These are phyloP conservation scores for Komagataella phaffii DNA, from an alignment of 805 yeast species.

Conservation along the genomic window DNA sequence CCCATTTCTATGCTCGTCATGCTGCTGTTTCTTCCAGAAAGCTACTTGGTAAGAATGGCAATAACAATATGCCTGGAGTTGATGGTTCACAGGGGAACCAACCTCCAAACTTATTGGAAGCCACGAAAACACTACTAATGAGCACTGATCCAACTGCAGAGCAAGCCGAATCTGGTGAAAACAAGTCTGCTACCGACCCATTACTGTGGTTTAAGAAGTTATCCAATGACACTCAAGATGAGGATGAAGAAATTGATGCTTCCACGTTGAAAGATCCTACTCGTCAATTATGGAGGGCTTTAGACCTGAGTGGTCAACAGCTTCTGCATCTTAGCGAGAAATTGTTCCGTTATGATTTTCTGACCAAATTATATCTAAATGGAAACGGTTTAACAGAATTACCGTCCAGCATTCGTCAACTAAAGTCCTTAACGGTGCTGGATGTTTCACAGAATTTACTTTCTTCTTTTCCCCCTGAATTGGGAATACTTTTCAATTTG, in stretches of 20 bases:
- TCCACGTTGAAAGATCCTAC: slow-evolving; percentile 52
- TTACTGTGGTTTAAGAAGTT: slow-evolving; percentile 23
- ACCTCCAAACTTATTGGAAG: slow-evolving; percentile 20
- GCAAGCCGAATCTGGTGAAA: slow-evolving; percentile 4
- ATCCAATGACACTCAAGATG: slow-evolving; percentile 17
- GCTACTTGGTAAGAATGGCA: slow-evolving; percentile 13
- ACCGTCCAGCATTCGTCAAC: slow-evolving; percentile 55
- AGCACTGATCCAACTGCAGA: slow-evolving; percentile 14
- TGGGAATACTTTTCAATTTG: slow-evolving; percentile 72
- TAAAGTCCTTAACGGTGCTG: slow-evolving; percentile 64
- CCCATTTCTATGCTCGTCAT: slow-evolving; percentile 76
- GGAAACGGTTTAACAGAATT: slow-evolving; percentile 64
- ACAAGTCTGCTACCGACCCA: slow-evolving; percentile 20
- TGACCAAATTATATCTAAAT: slow-evolving; percentile 76
- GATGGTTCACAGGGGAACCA: slow-evolving; percentile 2
- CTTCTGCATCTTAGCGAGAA: slow-evolving; percentile 56
- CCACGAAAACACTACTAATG: slow-evolving; percentile 22
- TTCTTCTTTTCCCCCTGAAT: slow-evolving; percentile 62
- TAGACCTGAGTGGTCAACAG: slow-evolving; percentile 88
- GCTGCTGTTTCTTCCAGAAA: slow-evolving; percentile 60
- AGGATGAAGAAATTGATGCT: slow-evolving; percentile 53
- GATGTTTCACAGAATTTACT: slow-evolving; percentile 76
- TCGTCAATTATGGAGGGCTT: slow-evolving; percentile 86
- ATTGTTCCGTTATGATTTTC: slow-evolving; percentile 67
- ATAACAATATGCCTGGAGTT: background rate